phyloP scores from a whole-genome alignment of 2,329 filamentous ascomycete species.

The Botrytis medusae region DNA sequence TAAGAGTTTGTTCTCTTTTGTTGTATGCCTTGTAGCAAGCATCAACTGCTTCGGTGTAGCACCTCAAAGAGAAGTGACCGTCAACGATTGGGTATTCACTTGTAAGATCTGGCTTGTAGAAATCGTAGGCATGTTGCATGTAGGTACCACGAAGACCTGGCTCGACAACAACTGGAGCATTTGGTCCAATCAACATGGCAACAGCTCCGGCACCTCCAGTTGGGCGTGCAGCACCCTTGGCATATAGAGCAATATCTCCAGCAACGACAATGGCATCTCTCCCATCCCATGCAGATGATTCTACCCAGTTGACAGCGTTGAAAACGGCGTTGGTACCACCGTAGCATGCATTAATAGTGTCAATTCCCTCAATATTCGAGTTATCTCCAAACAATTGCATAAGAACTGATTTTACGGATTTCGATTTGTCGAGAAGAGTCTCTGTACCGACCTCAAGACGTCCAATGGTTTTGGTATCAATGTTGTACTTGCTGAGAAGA shows the following conservation, averaged over 20 bases:
- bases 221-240: conserved; percentile 77
- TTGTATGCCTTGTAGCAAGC: conserved; percentile 79
- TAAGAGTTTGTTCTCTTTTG: conserved; percentile 66
- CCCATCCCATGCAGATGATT: conserved; percentile 85
- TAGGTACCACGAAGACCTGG: conserved; percentile 77
- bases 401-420: conserved; percentile 84
- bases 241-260: conserved; percentile 82
- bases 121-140: conserved; percentile 84
- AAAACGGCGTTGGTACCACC: conserved; percentile 82
- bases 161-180: conserved; percentile 75
- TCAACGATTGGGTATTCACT: conserved; percentile 87
- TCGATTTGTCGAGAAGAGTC: conserved; percentile 85
- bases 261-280: conserved; percentile 77
- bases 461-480: conserved; percentile 75
- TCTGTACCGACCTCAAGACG: conserved; percentile 84
- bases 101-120: conserved; percentile 86
- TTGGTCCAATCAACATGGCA: conserved; percentile 74
- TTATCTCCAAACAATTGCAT: conserved; percentile 87
- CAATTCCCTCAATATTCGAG: conserved; percentile 79
- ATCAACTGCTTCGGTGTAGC: conserved; percentile 80
- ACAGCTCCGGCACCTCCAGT: conserved; percentile 79
- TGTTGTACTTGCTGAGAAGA: conserved; percentile 78
- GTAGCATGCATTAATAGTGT: conserved; percentile 84
- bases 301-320: conserved; percentile 82
- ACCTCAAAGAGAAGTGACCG: conserved; percentile 78